Conservation (phyloP, 495 filamentous ascomycete genomes). For the Penicillium diatomitis region DNA sequence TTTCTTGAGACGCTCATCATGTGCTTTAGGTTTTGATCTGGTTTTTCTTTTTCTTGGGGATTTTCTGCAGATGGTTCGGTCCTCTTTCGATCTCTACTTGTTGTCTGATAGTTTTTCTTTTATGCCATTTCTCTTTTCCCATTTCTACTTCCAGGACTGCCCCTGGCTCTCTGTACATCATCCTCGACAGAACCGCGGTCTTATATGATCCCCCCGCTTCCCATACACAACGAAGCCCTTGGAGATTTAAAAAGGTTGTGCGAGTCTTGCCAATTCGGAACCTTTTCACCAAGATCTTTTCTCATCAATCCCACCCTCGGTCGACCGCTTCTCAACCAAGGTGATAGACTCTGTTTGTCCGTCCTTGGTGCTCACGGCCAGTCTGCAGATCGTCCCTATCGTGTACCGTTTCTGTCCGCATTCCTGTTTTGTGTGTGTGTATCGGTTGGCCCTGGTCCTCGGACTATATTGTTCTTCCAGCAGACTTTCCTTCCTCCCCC, state of each 20-base stretch:
- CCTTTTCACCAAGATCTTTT: too few species aligned
- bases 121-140: conserved; percentile 8
- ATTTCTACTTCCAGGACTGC: not conserved
- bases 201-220: conserved; percentile 37
- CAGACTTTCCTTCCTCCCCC: not conserved
- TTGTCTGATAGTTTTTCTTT: not conserved
- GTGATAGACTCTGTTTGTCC: conserved; percentile 5
- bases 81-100: too few species aligned
- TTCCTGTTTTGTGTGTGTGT: too few species aligned
- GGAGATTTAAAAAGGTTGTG: conserved; percentile 17
- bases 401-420: too few species aligned
- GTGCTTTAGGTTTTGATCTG: not conserved
- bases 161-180: not conserved
- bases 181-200: conserved; percentile 20
- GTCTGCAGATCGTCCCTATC: too few species aligned
- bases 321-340: too few species aligned
- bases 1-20: conserved; percentile 5
- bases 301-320: too few species aligned
- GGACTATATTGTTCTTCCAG: not conserved
- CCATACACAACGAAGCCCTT: conserved; percentile 23
- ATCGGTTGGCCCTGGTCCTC: not conserved
- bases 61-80: not conserved
- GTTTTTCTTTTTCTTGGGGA: not conserved
- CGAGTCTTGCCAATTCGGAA: not conserved
- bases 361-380: not conserved